Percentiles rank a stretch among this genome's conserved stretches.
These are phyloP conservation scores for Sporopachydermia lactativora DNA, from an alignment of 805 yeast genomes.

Conservation along the genomic window DNA sequence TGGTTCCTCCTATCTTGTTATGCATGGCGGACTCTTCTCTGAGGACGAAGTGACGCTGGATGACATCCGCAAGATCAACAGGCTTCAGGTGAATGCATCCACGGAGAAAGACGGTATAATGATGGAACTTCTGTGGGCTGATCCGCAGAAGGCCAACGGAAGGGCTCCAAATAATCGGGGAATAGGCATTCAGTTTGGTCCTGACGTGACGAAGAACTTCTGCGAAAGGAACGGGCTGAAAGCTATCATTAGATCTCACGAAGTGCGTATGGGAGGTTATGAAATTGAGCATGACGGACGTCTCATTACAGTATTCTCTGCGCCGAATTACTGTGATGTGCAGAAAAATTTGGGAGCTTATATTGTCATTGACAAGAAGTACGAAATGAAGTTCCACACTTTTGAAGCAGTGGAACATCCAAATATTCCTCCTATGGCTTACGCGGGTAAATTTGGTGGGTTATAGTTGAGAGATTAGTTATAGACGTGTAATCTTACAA, in stretches of 20 bases:
- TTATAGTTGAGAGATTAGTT: constrained; percentile 7
- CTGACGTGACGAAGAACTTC: constrained; percentile 78
- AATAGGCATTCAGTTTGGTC: constrained; percentile 92
- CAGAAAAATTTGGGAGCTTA: constrained; percentile 88
- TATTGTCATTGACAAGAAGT: constrained; percentile 50
- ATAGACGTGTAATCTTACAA: too few species aligned
- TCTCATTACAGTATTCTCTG: constrained; percentile 89
- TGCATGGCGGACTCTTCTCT: constrained; percentile 94
- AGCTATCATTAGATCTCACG: constrained; percentile 87
- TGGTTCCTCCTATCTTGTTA: constrained; percentile 65
- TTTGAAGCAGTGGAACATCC: constrained; percentile 87
- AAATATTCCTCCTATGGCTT: constrained; percentile 88
- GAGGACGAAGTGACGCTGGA: constrained; percentile 55
- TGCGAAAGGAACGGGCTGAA: constrained; percentile 56
- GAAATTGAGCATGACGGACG: constrained; percentile 78
- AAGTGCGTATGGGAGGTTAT: constrained; percentile 85
- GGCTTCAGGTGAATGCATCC: constrained; percentile 31
- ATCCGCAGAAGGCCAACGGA: constrained; percentile 73
- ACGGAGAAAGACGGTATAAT: constrained; percentile 78
- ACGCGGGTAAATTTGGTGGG: constrained; percentile 37
- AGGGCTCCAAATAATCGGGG: constrained; percentile 88
- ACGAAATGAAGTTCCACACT: constrained; percentile 37
- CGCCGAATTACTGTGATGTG: constrained; percentile 93
- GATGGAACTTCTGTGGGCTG: constrained; percentile 97
- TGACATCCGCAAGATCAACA: constrained; percentile 57